These are phyloP conservation scores for Phanerodontia chrysosporium DNA, from an alignment of 768 basidiomycete species.

Conservation along the genomic window DNA sequence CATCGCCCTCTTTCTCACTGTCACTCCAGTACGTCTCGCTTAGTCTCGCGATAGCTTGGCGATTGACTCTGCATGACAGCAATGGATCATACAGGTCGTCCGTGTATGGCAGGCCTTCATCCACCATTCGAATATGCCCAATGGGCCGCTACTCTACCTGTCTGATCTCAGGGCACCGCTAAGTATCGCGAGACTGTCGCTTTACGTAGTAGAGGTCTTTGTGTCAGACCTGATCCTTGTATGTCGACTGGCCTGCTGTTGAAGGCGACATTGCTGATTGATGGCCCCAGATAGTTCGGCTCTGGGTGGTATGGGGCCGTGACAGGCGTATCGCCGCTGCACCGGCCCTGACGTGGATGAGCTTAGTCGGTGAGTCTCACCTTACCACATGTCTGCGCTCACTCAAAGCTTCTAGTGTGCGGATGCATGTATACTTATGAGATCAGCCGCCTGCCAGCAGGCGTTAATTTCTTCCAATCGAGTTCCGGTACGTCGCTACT, in stretches of 20 bases:
- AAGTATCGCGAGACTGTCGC: not conserved
- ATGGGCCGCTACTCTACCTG: not conserved
- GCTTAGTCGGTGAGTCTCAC: not conserved
- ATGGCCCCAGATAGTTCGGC: not conserved
- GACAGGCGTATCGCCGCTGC: not conserved
- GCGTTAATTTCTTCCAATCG: not conserved
- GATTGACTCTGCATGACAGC: not conserved
- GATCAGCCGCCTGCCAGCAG: not conserved
- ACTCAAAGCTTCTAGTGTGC: not conserved
- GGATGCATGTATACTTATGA: not conserved
- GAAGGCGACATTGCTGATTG: not conserved
- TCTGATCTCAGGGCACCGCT: not conserved
- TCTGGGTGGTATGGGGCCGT: not conserved
- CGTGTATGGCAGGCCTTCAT: not conserved
- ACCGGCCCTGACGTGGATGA: not conserved
- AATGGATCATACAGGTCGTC: not conserved
- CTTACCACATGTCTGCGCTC: not conserved
- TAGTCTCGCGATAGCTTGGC: not conserved
- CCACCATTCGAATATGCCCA: not conserved
- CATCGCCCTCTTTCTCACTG: not conserved
- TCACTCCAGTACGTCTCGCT: not conserved
- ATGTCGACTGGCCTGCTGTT: not conserved
- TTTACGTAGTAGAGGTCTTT: not conserved
- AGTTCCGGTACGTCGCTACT: not conserved
- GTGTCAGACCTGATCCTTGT: not conserved